Conservation (phyloP, 305 asterid genomes). For the Petunia hybrid region DNA sequence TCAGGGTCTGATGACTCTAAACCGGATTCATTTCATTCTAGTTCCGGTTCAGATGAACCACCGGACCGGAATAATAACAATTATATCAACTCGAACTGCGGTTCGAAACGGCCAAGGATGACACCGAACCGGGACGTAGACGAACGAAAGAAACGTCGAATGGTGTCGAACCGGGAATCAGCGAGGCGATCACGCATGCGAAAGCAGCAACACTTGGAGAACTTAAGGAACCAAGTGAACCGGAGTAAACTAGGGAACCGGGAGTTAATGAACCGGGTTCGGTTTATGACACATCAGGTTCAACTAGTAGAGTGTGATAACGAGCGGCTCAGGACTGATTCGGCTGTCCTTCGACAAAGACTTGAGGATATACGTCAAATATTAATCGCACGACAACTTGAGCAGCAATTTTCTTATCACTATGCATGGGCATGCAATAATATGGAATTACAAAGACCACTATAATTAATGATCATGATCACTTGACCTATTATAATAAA, state of each 20-base stretch:
- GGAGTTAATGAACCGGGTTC: slow-evolving; percentile 65
- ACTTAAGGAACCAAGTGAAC: slow-evolving; percentile 69
- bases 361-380: slow-evolving; percentile 83
- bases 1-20: slow-evolving; percentile 44
- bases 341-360: slow-evolving; percentile 62
- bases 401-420: slow-evolving; percentile 54
- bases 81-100: slow-evolving; percentile 35
- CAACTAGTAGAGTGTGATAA: slow-evolving; percentile 53
- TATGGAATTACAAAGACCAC: slow-evolving; percentile 45
- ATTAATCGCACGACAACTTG: slow-evolving; percentile 65
- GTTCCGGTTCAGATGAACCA: slow-evolving; percentile 57
- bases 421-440: slow-evolving; percentile 66
- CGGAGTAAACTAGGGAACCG: slow-evolving; percentile 60
- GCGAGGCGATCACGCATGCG: slow-evolving; percentile 88
- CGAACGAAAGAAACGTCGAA: slow-evolving; percentile 74
- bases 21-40: slow-evolving; percentile 46
- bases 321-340: slow-evolving; percentile 65
- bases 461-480: slow-evolving; percentile 49
- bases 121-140: slow-evolving; percentile 42
- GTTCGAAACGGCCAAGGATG: slow-evolving; percentile 38
- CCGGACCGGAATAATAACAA: slow-evolving; percentile 33
- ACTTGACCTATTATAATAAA: slow-evolving; percentile 33
- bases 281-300: slow-evolving; percentile 49
- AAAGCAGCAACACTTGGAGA: slow-evolving; percentile 85
- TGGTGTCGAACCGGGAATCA: slow-evolving; percentile 91